These are phyloP conservation scores for Gentiana straminea DNA, from an alignment of 257 asterid genomes.

Conservation along the genomic window DNA sequence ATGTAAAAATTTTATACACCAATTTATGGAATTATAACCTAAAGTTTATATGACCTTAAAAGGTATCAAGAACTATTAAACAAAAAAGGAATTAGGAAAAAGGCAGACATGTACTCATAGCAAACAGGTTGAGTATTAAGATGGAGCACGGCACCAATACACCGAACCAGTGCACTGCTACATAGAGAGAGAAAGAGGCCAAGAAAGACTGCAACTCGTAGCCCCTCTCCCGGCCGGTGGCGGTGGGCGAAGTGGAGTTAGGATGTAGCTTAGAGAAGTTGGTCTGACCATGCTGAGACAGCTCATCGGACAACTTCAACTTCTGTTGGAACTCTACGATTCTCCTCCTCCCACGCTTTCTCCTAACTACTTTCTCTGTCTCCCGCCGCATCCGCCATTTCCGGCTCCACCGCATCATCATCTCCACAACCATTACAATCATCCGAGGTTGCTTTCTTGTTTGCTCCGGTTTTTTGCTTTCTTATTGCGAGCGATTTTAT, in stretches of 20 bases:
- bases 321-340: constrained; percentile 56
- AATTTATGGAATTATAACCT: too few relatives aligned
- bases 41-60: too few relatives aligned
- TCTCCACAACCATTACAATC: constrained; percentile 3
- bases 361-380: constrained; percentile 43
- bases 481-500: too few relatives aligned
- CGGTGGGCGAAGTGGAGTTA: constrained; percentile 7
- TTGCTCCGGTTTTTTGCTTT: background rate
- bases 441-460: constrained; percentile 32
- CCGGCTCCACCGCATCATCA: constrained; percentile 16
- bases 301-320: constrained; percentile 77
- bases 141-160: too few relatives aligned
- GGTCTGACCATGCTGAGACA: constrained; percentile 87
- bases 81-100: too few relatives aligned
- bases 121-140: too few relatives aligned
- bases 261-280: constrained; percentile 20
- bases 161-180: too few relatives aligned
- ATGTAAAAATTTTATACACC: too few relatives aligned
- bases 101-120: too few relatives aligned
- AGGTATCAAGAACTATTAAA: too few relatives aligned
- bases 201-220: constrained; percentile 11
- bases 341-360: constrained; percentile 41
- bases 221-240: constrained; percentile 5
- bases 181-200: constrained; percentile 6
- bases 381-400: constrained; percentile 28